Evolutionary conservation across 2,329 filamentous ascomycete genomes (phyloP).

Genomic region (Hawksworthiomyces lignivorus): DNA sequence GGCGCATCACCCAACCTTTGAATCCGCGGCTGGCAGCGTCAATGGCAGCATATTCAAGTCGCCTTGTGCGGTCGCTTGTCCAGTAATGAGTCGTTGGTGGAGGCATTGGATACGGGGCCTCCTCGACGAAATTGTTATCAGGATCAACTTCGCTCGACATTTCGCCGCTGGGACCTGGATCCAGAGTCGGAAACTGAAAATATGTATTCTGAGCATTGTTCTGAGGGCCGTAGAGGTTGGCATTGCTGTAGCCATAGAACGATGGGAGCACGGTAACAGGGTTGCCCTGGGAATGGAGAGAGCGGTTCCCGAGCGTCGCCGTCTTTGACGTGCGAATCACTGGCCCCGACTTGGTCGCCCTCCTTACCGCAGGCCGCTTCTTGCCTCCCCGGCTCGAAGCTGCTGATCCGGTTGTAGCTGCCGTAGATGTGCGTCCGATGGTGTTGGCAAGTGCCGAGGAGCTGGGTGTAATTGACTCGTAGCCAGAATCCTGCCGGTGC

Average conservation of each 20-base stretch:
- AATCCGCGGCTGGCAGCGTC: conserved; percentile 54
- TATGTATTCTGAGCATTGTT: conserved; percentile 27
- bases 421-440: conserved; percentile 22
- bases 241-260: conserved; percentile 4
- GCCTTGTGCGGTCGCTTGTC: conserved; percentile 55
- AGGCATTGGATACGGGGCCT: conserved; percentile 32
- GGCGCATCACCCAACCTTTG: conserved; percentile 50
- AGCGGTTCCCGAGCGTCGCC: conserved; percentile 16
- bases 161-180: neutral
- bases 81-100: conserved; percentile 58
- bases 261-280: conserved; percentile 17
- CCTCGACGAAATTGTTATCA: conserved; percentile 14
- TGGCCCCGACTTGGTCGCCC: conserved; percentile 31
- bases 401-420: conserved; percentile 18
- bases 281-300: conserved; percentile 19
- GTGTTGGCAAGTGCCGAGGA: conserved; percentile 26
- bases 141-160: neutral
- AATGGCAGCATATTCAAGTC: conserved; percentile 59
- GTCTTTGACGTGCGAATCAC: conserved; percentile 19
- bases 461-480: conserved; percentile 42
- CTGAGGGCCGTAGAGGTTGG: conserved; percentile 14
- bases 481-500: conserved; percentile 51
- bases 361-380: conserved; percentile 34
- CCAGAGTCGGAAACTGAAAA: conserved; percentile 36
- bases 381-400: conserved; percentile 17